Evolutionary conservation across 2,329 filamentous ascomycete species (phyloP).

Genomic region (Phoma sp.): DNA sequence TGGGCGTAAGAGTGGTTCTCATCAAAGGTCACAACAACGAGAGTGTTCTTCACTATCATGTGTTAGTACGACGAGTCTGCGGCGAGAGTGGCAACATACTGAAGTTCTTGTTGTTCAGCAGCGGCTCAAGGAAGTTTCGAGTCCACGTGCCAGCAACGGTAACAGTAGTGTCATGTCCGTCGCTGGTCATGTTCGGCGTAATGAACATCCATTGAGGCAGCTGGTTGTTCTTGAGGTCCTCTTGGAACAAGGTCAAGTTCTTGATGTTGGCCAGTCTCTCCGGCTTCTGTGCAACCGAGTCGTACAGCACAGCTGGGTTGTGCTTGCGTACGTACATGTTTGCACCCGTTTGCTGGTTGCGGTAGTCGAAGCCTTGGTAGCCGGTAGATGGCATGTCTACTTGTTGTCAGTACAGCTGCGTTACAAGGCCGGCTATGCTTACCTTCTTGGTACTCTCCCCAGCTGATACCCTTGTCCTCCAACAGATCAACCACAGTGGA

Average conservation of each 20-base stretch:
- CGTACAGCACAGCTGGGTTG: slow-evolving; percentile 70
- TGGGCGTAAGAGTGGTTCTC: slow-evolving; percentile 74
- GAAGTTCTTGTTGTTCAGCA: slow-evolving; percentile 73
- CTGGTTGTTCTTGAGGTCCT: slow-evolving; percentile 29
- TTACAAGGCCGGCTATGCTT: not conserved
- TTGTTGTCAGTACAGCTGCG: not conserved
- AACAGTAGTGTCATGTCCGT: slow-evolving; percentile 76
- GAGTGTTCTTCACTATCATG: slow-evolving; percentile 65
- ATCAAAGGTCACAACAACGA: slow-evolving; percentile 79
- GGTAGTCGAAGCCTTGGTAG: slow-evolving; percentile 67
- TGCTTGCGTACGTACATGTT: slow-evolving; percentile 87
- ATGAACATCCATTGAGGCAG: slow-evolving; percentile 45
- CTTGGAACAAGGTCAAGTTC: slow-evolving; percentile 72
- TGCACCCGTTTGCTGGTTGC: slow-evolving; percentile 67
- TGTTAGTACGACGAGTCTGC: not conserved
- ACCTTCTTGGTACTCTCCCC: slow-evolving; percentile 72
- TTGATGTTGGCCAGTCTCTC: slow-evolving; percentile 73
- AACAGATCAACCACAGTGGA: slow-evolving; percentile 51
- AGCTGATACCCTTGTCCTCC: slow-evolving; percentile 51
- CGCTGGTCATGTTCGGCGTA: slow-evolving; percentile 74
- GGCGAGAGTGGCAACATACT: slow-evolving; percentile 38
- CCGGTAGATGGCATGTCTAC: slow-evolving; percentile 74
- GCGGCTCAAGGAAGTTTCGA: slow-evolving; percentile 70
- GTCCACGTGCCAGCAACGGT: slow-evolving; percentile 73
- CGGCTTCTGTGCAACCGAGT: slow-evolving; percentile 65